Evolutionary conservation across 176 grass and related monocot genomes (phyloP).

Genomic region (maize (Zea mays)): Zm-B73-REFERENCE-NAM-5.0 NC_050099.1:21116001-21116500

Average conservation of each 20-base stretch:
- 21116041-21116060: not conserved
- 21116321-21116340: not conserved
- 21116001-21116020: constrained; percentile 89
- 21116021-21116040: constrained; percentile 88
- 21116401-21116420: not conserved
- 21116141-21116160: not conserved
- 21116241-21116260: constrained; percentile 1
- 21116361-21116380: not conserved
- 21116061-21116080: constrained; percentile 7
- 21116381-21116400: not conserved
- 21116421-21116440: not conserved
- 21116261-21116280: not conserved
- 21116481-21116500: not conserved
- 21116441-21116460: not conserved
- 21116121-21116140: not conserved
- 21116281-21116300: constrained; percentile 4
- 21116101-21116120: not conserved
- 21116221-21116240: not conserved
- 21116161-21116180: constrained; percentile 8
- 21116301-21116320: constrained; percentile 1
- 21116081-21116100: not conserved
- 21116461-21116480: not conserved
- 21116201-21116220: not conserved
- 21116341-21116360: not conserved
- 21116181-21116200: not conserved